Base-by-base conservation (phyloP, 805 yeast species). In the Nakazawaea ernobii region DNA sequence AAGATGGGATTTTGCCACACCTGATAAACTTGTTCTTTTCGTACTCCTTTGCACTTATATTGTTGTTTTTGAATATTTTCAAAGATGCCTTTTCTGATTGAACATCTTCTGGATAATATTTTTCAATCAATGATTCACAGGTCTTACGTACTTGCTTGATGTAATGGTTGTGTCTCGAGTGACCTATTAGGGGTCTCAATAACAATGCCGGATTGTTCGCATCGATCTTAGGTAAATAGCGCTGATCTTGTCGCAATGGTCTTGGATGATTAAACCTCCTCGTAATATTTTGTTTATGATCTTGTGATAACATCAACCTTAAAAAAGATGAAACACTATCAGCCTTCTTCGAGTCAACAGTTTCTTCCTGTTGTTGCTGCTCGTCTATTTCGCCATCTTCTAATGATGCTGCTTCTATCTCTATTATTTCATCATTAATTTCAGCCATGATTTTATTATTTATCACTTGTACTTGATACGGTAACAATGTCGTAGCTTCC, bases 401-500 rank as follows among this genome's bases (percentile, higher is more conserved):
- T 7, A 60, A 68, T 4, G 74, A 68, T 13, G 80, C 72, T n/a
- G 79, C 69, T 52, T 84, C 94, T 43, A 91, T 74, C 59, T 86
- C 95, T 33, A 91, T 67, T 33, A 77, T 67, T 51, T 83, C 85
- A 52, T 83, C 80, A 36, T 78, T 75, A 15, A 85, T 63, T 51
- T 86, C 88, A 38, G 88, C 71, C 0, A 75, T 70, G 17, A 91
- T 75, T 54, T 80, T 82, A 50, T 82, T 80, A 43, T 76, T 75
- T 29, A 85, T 80, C 14, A 82, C 74, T 13, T 73, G 71, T 4
- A 88, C 92, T 46, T 85, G 83, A 53, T 82, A 79, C 15, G 89
- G 79, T 8, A 83, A 74, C 49, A 92, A 67, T 6, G 72, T 60
- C 29, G 83, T 74, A 1, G 95, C 88, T 63, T 92, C 99, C 52